Evolutionary conservation across 1,284 basidiomycete species (phyloP).

Genomic region (Ceratorhiza oryzae-sativae): DNA sequence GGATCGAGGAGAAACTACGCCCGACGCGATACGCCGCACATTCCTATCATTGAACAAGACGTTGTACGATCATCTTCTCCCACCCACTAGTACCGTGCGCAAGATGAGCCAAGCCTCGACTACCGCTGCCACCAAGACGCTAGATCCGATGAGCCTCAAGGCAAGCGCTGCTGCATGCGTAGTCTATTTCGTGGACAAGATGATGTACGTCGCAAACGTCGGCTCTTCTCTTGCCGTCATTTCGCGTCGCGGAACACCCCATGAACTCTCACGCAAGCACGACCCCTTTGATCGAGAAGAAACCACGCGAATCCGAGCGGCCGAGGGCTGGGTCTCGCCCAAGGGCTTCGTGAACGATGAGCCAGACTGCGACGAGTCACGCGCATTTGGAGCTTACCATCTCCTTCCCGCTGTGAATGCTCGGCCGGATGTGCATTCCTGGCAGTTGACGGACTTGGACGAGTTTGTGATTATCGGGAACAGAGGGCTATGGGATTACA

Average conservation of each 20-base stretch:
- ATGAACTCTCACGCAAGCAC: conserved; percentile 82
- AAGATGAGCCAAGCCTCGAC: conserved; percentile 74
- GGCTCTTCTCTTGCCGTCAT: conserved; percentile 92
- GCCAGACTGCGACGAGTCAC: conserved; percentile 75
- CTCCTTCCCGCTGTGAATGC: conserved; percentile 92
- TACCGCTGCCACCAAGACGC: conserved; percentile 38
- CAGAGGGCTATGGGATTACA: conserved; percentile 90
- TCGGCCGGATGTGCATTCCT: conserved; percentile 76
- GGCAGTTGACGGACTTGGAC: conserved; percentile 82
- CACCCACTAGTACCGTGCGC: conserved; percentile 50
- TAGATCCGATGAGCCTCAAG: conserved; percentile 53
- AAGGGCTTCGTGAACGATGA: conserved; percentile 93
- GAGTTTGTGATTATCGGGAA: conserved; percentile 98
- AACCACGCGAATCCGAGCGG: conserved; percentile 84
- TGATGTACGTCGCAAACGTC: conserved; percentile 88
- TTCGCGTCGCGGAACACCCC: conserved; percentile 80
- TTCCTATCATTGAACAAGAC: conserved; percentile 86
- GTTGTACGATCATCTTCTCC: conserved; percentile 68
- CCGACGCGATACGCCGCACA: conserved; percentile 82
- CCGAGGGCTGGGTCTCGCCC: conserved; percentile 97
- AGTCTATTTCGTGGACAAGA: conserved; percentile 83
- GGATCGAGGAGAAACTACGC: conserved; percentile 63
- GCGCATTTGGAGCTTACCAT: conserved; percentile 94
- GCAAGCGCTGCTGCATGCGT: conserved; percentile 89
- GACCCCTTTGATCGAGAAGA: conserved; percentile 91